phyloP scores from a whole-genome alignment of 345 rosid genomes.

The Excoecaria cochinchinensis region DNA sequence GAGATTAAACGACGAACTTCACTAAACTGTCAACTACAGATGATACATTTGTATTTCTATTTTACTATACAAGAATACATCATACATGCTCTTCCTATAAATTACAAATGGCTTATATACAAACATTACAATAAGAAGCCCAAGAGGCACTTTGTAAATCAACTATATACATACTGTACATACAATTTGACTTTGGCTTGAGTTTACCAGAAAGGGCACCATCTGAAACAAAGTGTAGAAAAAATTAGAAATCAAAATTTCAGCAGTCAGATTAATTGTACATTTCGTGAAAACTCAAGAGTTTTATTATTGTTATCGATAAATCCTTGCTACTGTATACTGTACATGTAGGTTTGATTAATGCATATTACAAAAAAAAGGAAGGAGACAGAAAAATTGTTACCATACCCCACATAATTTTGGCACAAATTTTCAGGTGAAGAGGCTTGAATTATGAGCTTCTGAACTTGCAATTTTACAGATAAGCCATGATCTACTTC shows the following conservation, averaged over 20 bases:
- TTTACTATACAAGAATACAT: conserved; percentile 4
- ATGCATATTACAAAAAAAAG: not conserved
- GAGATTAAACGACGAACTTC: no score
- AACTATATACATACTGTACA: conserved; percentile 17
- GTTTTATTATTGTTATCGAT: not conserved
- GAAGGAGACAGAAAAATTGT: not conserved
- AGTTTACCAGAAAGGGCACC: conserved; percentile 93
- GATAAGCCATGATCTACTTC: conserved; percentile 92
- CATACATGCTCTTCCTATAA: not conserved
- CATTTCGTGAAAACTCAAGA: not conserved
- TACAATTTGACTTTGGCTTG: not conserved
- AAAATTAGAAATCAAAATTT: not conserved
- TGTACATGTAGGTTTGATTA: not conserved
- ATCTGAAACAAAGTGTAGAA: conserved; percentile 42
- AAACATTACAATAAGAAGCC: not conserved
- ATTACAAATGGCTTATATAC: conserved; percentile 8
- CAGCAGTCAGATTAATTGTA: not conserved
- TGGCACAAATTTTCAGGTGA: conserved; percentile 96
- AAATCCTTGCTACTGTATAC: not conserved
- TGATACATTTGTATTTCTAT: not conserved
- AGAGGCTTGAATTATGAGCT: conserved; percentile 78
- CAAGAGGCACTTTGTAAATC: not conserved
- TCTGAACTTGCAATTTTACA: conserved; percentile 93
- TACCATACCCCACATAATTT: conserved; percentile 88
- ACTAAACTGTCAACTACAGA: not conserved